Conservation (phyloP, 495 filamentous ascomycete species). For the Penicillium odoratum region DNA sequence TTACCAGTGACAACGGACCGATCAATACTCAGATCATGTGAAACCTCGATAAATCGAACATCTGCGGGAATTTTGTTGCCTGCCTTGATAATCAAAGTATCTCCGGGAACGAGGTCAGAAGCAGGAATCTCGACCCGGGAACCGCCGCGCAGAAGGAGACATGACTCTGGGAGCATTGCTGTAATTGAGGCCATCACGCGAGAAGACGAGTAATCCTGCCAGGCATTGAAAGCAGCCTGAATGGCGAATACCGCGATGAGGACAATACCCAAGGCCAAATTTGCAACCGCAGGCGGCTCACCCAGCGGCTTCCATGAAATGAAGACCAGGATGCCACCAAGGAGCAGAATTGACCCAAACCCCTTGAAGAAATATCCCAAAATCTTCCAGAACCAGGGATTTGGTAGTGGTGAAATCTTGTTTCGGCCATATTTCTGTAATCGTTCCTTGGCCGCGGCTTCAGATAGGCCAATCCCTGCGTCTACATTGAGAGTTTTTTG, state of each 20-base stretch:
- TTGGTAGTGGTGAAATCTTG: slow-evolving; percentile 55
- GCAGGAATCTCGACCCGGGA: slow-evolving; percentile 42
- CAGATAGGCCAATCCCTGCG: slow-evolving; percentile 48
- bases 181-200: slow-evolving; percentile 65
- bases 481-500: slow-evolving; percentile 53
- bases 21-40: slow-evolving; percentile 65
- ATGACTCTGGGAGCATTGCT: slow-evolving; percentile 66
- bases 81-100: slow-evolving; percentile 60
- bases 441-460: slow-evolving; percentile 43
- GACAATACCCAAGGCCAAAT: slow-evolving; percentile 67
- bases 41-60: slow-evolving; percentile 62
- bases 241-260: slow-evolving; percentile 63
- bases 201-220: slow-evolving; percentile 62
- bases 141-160: slow-evolving; percentile 56
- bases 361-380: slow-evolving; percentile 68
- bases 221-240: slow-evolving; percentile 68
- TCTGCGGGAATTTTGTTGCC: slow-evolving; percentile 72
- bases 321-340: slow-evolving; percentile 64
- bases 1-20: slow-evolving; percentile 59
- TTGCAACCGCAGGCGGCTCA: slow-evolving; percentile 60
- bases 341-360: slow-evolving; percentile 64
- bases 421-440: slow-evolving; percentile 56
- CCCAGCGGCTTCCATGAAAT: slow-evolving; percentile 70
- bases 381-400: slow-evolving; percentile 49
- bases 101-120: slow-evolving; percentile 63